Evolutionary conservation across 371 early-diverging fungal species (phyloP), one percentile per base, ranked within the genome.

Genomic region (Cokeromyces recurvatus): DNA sequence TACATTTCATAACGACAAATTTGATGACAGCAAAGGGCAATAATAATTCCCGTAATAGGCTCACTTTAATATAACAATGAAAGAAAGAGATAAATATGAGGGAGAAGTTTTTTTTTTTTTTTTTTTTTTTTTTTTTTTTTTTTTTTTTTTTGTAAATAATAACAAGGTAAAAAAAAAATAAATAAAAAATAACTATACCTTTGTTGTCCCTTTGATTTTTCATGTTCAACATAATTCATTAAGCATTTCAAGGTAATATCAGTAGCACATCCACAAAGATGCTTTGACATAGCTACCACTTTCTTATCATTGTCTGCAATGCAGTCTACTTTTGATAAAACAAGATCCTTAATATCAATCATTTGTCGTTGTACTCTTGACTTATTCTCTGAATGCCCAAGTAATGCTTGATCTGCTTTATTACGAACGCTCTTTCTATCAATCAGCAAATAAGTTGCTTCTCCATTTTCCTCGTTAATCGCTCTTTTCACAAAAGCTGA

Each of bases 21-120:
- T 46, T 93, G 94, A 63, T 94, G 95, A 49, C 95, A 94, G 61
- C 95, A 94, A 3, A 91, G 77, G 17, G 95, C 95, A 43, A 94
- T 90, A 19, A 89, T 69, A 20, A 93, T 74, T 11, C 89, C 91
- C 6, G 70, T 59, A 9, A 91, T 74, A 16, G 79, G 74, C 10
- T 65, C 56, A 15, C 70, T 59, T 22, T 36, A 32, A 12, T 44
- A 4, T 21, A 29, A 8, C 11, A 29, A 29, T 29, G 11, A 29
- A 11, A 5, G 29, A 29, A 29, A 5, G 11, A 29, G 29, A 12
- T 38, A 40, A 41, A 38, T 9, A 32, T 21, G 9, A 36, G 35
- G 2, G 5, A 39, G 14, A 3, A 29, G 20, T 39, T 10, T 19
- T 16, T 41, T 38, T 9, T 3, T 24, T 43, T 44, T 5, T 12